Percentiles rank a stretch among this genome's conserved stretches.
phyloP scores from a whole-genome alignment of 2,329 filamentous ascomycete genomes.

The Neopestalotiopsis clavispora region DNA sequence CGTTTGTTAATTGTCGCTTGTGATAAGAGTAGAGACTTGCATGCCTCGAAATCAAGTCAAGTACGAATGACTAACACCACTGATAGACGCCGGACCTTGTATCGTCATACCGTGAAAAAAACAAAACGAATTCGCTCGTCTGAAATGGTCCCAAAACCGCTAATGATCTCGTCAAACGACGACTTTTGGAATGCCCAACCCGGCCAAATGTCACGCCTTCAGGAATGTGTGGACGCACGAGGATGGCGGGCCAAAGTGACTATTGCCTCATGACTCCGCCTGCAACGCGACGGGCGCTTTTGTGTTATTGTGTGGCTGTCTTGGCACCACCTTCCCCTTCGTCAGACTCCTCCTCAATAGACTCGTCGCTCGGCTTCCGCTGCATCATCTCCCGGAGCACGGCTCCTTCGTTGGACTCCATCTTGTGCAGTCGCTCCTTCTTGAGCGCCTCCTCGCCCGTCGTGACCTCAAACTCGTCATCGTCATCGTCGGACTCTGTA shows the following conservation, averaged over 20 bases:
- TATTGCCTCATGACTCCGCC: background rate
- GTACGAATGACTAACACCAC: background rate
- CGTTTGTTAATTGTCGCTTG: background rate
- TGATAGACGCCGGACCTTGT: background rate
- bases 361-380: conserved; percentile 36
- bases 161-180: background rate
- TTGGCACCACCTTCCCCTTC: conserved; percentile 38
- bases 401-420: conserved; percentile 38
- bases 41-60: conserved; percentile 1
- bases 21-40: background rate
- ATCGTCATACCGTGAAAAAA: background rate
- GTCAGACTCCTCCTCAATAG: conserved; percentile 40
- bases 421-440: conserved; percentile 41
- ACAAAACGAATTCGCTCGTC: background rate
- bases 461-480: conserved; percentile 48
- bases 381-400: conserved; percentile 30
- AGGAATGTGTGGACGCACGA: background rate
- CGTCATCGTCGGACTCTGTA: conserved; percentile 41
- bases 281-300: background rate
- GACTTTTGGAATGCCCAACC: background rate
- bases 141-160: background rate
- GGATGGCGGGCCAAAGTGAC: background rate
- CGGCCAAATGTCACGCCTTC: background rate
- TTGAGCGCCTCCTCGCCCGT: conserved; percentile 45
- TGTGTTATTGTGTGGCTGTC: conserved; percentile 29